Evolutionary conservation across 148 eudicot species (phyloP), one percentile per base, ranked within the genome.

Genomic region (Agrostemma githago): DNA sequence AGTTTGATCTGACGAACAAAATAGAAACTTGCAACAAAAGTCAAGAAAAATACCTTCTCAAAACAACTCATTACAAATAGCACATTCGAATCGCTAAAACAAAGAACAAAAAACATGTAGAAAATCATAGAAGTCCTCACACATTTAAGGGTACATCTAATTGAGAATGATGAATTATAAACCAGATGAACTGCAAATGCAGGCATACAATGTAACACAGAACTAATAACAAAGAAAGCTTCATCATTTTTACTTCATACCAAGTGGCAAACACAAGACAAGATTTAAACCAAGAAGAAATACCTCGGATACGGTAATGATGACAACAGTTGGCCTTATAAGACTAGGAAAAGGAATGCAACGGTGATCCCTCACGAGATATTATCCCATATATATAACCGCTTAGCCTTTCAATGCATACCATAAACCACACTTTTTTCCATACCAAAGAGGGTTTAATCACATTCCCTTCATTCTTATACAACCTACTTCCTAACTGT

Each of bases 371-470:
- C 17, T 41, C 71, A 74, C 64, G 21, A 62, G 6, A 69, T 19
- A 51, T 39, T 20, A 42, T 4, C n/a, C 78, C 75, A 43, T 26
- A 75, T 72, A 66, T 60, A 78, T 78, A 62, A 6, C 56, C 53
- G 66, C 69, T 62, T 53, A n/a, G 26, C 11, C 74, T 56, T 37
- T 38, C n/a, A 39, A 67, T 21, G 19, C 38, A 74, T 38, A 74
- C 77, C 64, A 74, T 64, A 70, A 65, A 38, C 17, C 63, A 61
- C 59, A 63, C 56, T 20, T 63, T 43, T 70, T 71, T 21, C 75
- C 71, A 51, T n/a, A 67, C 62, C 12, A 57, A 34, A 11, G n/a
- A 62, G 60, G 39, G 70, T 34, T 74, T 39, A 19, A 54, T 71
- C 72, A 39, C 67, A 57, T 79, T 46, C 41, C 46, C 17, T 42